Conservation (phyloP, 148 eudicot genomes). For the Heliosperma pusillum region DNA sequence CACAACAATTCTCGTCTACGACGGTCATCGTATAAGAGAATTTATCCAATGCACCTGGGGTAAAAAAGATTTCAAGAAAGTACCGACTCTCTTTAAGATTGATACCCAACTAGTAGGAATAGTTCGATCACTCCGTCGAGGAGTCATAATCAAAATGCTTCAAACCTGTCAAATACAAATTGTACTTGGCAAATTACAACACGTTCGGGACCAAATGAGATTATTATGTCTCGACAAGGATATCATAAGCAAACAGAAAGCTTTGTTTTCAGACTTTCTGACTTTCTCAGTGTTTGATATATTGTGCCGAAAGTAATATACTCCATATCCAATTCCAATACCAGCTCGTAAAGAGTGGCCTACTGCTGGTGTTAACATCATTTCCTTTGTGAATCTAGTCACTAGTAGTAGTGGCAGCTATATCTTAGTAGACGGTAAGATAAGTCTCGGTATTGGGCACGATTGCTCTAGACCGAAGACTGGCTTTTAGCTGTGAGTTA, state of each 20-base stretch:
- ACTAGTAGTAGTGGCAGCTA: no score
- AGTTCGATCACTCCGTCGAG: no score
- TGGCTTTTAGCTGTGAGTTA: neutral
- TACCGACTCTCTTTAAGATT: no score
- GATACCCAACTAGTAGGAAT: no score
- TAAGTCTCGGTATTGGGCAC: no score
- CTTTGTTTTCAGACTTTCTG: neutral
- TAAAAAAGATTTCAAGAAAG: no score
- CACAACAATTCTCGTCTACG: no score
- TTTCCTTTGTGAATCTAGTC: neutral
- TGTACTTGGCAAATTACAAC: neutral
- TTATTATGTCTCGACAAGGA: neutral
- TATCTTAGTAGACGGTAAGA: no score
- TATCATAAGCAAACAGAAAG: neutral
- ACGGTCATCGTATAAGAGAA: no score
- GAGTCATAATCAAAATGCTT: neutral
- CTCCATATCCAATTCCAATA: neutral
- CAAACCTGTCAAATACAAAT: neutral
- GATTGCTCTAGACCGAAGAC: no score
- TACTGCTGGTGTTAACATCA: neutral
- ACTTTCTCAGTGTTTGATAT: no score
- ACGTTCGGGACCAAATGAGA: slow-evolving; percentile 7
- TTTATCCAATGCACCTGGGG: no score
- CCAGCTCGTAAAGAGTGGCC: slow-evolving; percentile 5
- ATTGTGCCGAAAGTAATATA: neutral